Conservation (phyloP, 2,329 filamentous ascomycete genomes). For the Diaporthe vaccinii region DNA sequence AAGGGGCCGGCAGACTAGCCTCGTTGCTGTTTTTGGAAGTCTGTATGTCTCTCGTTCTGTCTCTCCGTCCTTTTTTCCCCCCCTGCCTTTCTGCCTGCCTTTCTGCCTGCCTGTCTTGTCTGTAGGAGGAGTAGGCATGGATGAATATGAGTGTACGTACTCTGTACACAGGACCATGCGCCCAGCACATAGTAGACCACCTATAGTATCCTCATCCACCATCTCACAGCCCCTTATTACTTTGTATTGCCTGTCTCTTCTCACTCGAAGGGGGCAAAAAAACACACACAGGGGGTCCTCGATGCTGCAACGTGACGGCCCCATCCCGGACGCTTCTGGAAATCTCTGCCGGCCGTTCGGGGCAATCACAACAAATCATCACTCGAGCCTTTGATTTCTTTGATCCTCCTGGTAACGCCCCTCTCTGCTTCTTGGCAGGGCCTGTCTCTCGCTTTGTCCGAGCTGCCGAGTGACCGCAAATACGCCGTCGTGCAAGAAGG, state of each 20-base stretch:
- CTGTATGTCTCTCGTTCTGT: background rate
- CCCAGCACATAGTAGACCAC: background rate
- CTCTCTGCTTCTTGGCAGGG: constrained; percentile 30
- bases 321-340: constrained; percentile 34
- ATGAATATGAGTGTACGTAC: background rate
- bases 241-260: background rate
- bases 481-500: constrained; percentile 19
- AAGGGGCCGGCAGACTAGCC: constrained; percentile 24
- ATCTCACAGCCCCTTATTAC: constrained; percentile 12
- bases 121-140: background rate
- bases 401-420: constrained; percentile 30
- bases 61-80: background rate
- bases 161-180: constrained; percentile 5
- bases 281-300: background rate
- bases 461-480: constrained; percentile 29
- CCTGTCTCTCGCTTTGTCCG: constrained; percentile 35
- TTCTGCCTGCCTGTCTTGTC: background rate
- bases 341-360: constrained; percentile 36
- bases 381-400: constrained; percentile 25
- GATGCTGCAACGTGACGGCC: constrained; percentile 31
- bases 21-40: constrained; percentile 25
- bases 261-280: background rate
- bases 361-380: constrained; percentile 34
- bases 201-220: background rate
- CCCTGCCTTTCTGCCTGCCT: background rate